Base-by-base conservation (phyloP, 176 grass and related monocot species). In the Ensete glaucum region DNA sequence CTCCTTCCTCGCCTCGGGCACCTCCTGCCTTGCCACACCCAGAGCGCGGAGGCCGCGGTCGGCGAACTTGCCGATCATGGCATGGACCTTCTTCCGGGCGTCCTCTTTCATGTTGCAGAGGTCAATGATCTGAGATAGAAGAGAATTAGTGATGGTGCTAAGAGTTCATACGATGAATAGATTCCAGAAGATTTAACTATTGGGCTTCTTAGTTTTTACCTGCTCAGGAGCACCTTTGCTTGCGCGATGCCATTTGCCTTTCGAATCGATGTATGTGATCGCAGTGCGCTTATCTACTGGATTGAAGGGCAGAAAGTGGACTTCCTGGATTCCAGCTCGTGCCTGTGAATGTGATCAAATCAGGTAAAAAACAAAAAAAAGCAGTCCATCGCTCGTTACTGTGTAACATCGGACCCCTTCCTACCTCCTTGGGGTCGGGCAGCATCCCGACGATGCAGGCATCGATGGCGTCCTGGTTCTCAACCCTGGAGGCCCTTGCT, bases 401-500 rank as follows among this genome's bases (percentile, higher is more conserved):
- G 17, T 58, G 4, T 10, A 26, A 11, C 24, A 13, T 12, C 1
- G 11, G 26, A 21, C 11, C 1, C 3, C 8, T 17, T 2, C 6
- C 64, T 65, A 81, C 83, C 77, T 96, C 93, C 56, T 86, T 96
- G 70, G 89, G 85, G 69, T 96, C 85, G 14, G 79, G 81, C 12
- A 96, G 87, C 89, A 96, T 96, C 76, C 80, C 83, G 26, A 96
- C 93, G 67, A 96, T 90, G 66, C 86, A 96, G 5, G 89, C 86
- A 85, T 96, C 93, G 1, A 96, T 96, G 73, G 89, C 93, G 54
- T 96, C 93, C 82, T 92, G 93, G 85, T 96, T 96, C 87, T 92
- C 93, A 10, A 96, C 87, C 11, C 93, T 86, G 6, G 93, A 97
- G 0, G 89, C 90, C 55, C 87, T 77, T 7, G 93, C 87, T 7